Percentiles rank a stretch among this genome's conserved stretches.
Evolutionary conservation across 495 filamentous ascomycete genomes (phyloP).

Genomic region (Bacidia rubella): DNA sequence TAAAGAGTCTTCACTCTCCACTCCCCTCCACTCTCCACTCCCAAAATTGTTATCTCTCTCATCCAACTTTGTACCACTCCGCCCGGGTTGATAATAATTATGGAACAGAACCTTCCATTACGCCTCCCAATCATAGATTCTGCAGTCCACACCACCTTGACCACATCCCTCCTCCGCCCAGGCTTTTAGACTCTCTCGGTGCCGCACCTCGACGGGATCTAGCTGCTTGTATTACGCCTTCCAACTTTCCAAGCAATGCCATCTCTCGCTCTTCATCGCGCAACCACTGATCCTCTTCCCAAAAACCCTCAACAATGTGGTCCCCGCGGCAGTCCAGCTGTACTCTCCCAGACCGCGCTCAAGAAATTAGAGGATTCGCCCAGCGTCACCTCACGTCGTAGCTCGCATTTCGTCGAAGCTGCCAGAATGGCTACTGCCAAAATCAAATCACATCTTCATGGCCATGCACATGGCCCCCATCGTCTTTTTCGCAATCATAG

Average conservation of each 20-base stretch:
- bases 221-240: background rate
- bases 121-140: background rate
- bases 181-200: background rate
- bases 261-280: constrained; percentile 1
- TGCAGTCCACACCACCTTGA: background rate
- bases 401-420: constrained; percentile 10
- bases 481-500: constrained; percentile 14
- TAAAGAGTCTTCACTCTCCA: too few relatives aligned
- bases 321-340: constrained; percentile 7
- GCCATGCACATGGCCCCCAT: constrained; percentile 17
- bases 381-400: constrained; percentile 14
- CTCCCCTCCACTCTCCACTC: too few relatives aligned
- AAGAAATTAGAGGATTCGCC: constrained; percentile 15
- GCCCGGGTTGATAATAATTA: too few relatives aligned
- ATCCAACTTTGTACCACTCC: too few relatives aligned
- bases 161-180: background rate
- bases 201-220: background rate
- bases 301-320: constrained; percentile 1
- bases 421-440: constrained; percentile 19
- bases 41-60: too few relatives aligned
- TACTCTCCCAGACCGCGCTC: constrained; percentile 12
- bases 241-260: constrained; percentile 2
- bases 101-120: background rate
- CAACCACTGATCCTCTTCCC: constrained; percentile 1
- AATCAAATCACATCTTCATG: constrained; percentile 15